Conservation (phyloP, 208 protist genomes). For the Trypanosoma platydactyli region DNA sequence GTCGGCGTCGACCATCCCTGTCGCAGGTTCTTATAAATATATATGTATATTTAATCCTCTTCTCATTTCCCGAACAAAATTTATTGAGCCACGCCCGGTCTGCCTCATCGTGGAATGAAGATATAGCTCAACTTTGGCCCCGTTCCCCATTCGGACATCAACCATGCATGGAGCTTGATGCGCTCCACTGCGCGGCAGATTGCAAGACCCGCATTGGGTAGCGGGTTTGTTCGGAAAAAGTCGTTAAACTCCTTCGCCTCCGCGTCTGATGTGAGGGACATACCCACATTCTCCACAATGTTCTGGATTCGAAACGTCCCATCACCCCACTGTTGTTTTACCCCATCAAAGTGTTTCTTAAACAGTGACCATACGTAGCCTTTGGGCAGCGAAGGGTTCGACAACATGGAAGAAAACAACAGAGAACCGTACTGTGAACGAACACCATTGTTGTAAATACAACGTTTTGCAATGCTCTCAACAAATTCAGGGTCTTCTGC, state of each 20-base stretch:
- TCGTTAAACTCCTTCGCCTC: constrained; percentile 53
- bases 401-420: constrained; percentile 51
- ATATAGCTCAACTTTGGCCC: constrained; percentile 20
- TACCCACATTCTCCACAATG: constrained; percentile 68
- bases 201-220: constrained; percentile 74
- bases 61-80: not conserved
- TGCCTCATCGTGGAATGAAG: constrained; percentile 22
- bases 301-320: constrained; percentile 89
- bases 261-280: constrained; percentile 49
- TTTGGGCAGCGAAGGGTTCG: constrained; percentile 46
- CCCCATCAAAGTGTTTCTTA: constrained; percentile 58
- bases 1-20: no score
- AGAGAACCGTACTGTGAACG: constrained; percentile 76
- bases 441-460: constrained; percentile 63
- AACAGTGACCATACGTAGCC: constrained; percentile 76
- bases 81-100: not conserved
- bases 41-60: no score
- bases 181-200: constrained; percentile 70
- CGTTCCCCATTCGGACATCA: constrained; percentile 57
- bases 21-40: no score
- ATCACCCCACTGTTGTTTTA: constrained; percentile 83
- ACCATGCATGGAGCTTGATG: constrained; percentile 59
- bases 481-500: constrained; percentile 54
- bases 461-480: constrained; percentile 50
- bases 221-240: constrained; percentile 74